Conservation (phyloP, 257 asterid genomes). For the Jaltomata sinuosa region DNA sequence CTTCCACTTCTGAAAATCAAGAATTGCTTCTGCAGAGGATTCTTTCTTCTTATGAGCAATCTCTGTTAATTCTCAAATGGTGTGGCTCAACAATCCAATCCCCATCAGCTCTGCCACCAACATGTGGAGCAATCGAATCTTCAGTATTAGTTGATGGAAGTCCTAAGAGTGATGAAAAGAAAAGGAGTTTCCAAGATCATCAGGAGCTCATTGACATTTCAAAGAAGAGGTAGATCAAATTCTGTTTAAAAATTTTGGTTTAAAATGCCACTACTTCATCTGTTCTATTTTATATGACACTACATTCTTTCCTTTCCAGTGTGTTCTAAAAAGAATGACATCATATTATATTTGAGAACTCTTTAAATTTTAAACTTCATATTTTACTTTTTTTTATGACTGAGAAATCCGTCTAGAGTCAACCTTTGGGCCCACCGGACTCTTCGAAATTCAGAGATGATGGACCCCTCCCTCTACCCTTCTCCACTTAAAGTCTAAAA, state of each 20-base stretch:
- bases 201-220: slow-evolving; percentile 18
- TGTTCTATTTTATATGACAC: not conserved
- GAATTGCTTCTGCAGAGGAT: slow-evolving; percentile 59
- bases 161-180: slow-evolving; percentile 35
- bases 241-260: no score
- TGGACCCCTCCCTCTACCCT: no score
- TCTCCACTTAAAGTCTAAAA: no score
- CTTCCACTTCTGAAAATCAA: slow-evolving; percentile 27
- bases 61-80: slow-evolving; percentile 62
- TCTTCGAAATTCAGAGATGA: no score
- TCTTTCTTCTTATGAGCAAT: slow-evolving; percentile 58
- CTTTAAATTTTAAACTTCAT: no score
- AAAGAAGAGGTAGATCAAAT: slow-evolving; percentile 44
- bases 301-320: no score
- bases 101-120: slow-evolving; percentile 4
- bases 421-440: no score
- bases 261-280: no score
- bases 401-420: no score
- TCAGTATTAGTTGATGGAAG: slow-evolving; percentile 36
- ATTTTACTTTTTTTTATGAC: no score
- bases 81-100: slow-evolving; percentile 20
- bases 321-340: no score
- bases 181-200: slow-evolving; percentile 20
- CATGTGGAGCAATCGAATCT: slow-evolving; percentile 24
- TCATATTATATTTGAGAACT: no score